These are phyloP conservation scores for Pseudogymnoascus sp. DNA, from an alignment of 2,329 filamentous ascomycete genomes.

Conservation along the genomic window DNA sequence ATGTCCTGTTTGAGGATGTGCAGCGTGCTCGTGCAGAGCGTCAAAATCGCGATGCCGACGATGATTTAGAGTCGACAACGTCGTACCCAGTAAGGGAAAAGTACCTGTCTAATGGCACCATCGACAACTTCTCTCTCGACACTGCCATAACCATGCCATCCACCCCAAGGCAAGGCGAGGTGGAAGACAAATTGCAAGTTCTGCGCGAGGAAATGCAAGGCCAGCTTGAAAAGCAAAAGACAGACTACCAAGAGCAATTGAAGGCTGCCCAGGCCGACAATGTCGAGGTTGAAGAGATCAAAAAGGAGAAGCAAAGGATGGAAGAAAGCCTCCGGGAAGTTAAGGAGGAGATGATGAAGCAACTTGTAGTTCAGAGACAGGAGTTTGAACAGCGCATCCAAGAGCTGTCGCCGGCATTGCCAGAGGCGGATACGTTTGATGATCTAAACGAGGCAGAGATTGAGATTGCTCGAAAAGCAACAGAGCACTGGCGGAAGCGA, in stretches of 20 bases:
- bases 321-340: slow-evolving; percentile 69
- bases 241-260: slow-evolving; percentile 71
- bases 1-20: slow-evolving; percentile 87
- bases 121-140: slow-evolving; percentile 94
- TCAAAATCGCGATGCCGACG: slow-evolving; percentile 71
- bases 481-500: slow-evolving; percentile 71
- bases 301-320: slow-evolving; percentile 76
- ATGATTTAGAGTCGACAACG: slow-evolving; percentile 81
- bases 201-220: slow-evolving; percentile 76
- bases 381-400: slow-evolving; percentile 80
- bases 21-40: slow-evolving; percentile 75
- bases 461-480: slow-evolving; percentile 56
- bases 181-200: slow-evolving; percentile 67
- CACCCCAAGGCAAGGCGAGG: slow-evolving; percentile 72
- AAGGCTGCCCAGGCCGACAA: slow-evolving; percentile 67
- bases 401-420: slow-evolving; percentile 54
- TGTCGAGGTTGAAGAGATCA: slow-evolving; percentile 76
- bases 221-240: slow-evolving; percentile 76
- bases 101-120: slow-evolving; percentile 86
- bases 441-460: slow-evolving; percentile 67
- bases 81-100: slow-evolving; percentile 89
- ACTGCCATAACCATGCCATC: slow-evolving; percentile 91
- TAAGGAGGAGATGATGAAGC: slow-evolving; percentile 83
- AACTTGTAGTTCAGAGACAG: slow-evolving; percentile 75
- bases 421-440: slow-evolving; percentile 10